Base-by-base conservation (phyloP, 768 basidiomycete species). In the Agrocybe pediades region DNA sequence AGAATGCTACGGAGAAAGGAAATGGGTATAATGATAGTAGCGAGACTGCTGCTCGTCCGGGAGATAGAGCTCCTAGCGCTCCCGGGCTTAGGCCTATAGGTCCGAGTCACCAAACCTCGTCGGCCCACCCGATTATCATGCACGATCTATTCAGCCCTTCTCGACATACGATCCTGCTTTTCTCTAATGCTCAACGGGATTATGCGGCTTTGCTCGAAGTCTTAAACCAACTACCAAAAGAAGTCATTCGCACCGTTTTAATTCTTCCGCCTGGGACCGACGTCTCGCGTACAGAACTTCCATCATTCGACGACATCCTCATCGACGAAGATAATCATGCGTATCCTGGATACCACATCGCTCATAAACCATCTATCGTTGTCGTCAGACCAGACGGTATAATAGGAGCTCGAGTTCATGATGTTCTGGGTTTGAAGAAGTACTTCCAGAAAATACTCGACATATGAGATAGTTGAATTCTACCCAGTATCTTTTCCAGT, bases 331-430 rank as follows among this genome's bases (percentile, higher is more conserved):
- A 61, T n/a, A 60, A 58, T 2, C 42, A 55, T 33, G 62, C 62
- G 4, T 55, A 49, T 45, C 23, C 44, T 17, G 58, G 55, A 11
- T 63, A 63, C 39, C 49, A 49, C 17, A 40, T 58, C 36, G 21
- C n/a, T 4, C 13, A 30, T 9, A 54, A 27, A 15, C 39, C 54
- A 3, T 17, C 33, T 17, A 23, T 56, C 11, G 59, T 57, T 42
- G 45, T 61, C 29, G 56, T 63, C 7, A 55, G 62, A 2, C 62
- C 62, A 7, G 62, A 63, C 44, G 62, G 62, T 4, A 57, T 59
- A 11, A 53, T 63, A 39, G 60, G 62, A 25, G 62, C 62, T 19
- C 60, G 62, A 9, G 30, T 54, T 17, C 40, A 36, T 33, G 41
- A 27, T 23, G 48, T 20, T 2, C n/a, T 41, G 16, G 59, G 55